Evolutionary conservation across 2,329 filamentous ascomycete species (phyloP).

Genomic region (Exophiala sp.): DNA sequence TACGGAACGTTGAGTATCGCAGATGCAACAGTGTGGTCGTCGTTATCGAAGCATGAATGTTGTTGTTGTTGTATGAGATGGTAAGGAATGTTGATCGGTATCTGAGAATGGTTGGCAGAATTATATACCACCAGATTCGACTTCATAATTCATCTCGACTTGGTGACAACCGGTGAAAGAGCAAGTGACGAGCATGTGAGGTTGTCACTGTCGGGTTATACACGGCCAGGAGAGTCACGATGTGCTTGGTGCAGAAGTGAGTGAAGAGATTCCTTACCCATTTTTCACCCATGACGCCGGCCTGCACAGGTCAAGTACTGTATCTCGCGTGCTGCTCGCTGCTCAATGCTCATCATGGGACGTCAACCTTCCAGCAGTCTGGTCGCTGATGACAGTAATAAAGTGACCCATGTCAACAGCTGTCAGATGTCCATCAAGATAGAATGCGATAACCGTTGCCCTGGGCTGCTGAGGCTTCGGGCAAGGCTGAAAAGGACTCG

Average conservation of each 20-base stretch:
- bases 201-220: neutral
- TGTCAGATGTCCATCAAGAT: too few relatives aligned
- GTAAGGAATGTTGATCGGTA: slow-evolving; percentile 14
- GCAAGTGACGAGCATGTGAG: neutral
- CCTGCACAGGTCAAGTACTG: too few relatives aligned
- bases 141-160: slow-evolving; percentile 1
- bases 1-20: neutral
- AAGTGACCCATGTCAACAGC: too few relatives aligned
- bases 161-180: neutral
- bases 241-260: neutral
- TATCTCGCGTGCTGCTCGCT: too few relatives aligned
- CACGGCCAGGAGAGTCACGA: neutral
- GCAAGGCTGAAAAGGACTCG: too few relatives aligned
- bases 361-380: too few relatives aligned
- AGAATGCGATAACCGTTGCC: too few relatives aligned
- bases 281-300: too few relatives aligned
- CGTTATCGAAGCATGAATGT: neutral
- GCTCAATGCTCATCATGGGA: too few relatives aligned
- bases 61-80: neutral
- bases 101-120: slow-evolving; percentile 5
- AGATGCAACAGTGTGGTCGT: neutral
- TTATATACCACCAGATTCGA: neutral
- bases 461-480: too few relatives aligned
- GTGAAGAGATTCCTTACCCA: too few relatives aligned
- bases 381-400: too few relatives aligned